Base-by-base conservation (phyloP, 1,284 basidiomycete species). In the Xerocomus minutiporus region DNA sequence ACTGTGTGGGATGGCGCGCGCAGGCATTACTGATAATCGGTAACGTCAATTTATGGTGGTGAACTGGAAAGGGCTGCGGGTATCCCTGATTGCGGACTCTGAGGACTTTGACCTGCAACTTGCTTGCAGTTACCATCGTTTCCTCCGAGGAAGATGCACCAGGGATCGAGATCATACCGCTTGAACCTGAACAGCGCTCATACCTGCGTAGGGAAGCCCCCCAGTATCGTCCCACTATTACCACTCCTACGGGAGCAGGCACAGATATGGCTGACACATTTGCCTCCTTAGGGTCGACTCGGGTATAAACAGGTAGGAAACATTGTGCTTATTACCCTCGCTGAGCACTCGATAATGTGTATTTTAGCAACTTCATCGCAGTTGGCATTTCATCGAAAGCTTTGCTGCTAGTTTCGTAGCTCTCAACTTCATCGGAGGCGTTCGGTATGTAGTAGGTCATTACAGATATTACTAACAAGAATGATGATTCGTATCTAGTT, bases 161-260 rank as follows among this genome's bases (percentile, higher is more conserved):
- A 70, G 72, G 80, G 86, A 74, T 91, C 93, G 90, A 93, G 91
- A 93, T 87, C 58, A 91, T 82, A 93, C 90, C 90, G 90, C 85
- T 82, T 73, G 88, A 91, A 92, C 90, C 88, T 92, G 91, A 89
- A 81, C 87, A 91, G 89, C 80, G 86, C 83, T 89, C 81, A 91
- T 78, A 90, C 88, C 88, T 91, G 91, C 90, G 89, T 88, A 91
- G 89, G 89, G 89, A 91, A 90, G 86, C 85, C 86, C 41, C 49
- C 76, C 81, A 78, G 78, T 81, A 80, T 86, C 79, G 74, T 80
- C 75, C 71, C 70, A 62, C 63, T 68, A 64, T 67, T 68, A 58
- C 66, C 71, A 61, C 72, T 71, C 67, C 67, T 58, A 55, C 63
- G 73, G 75, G 74, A 68, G 68, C 63, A 59, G 41, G 60, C 61